Base-by-base conservation (phyloP, 192 early-diverging fungal genomes). In the Linnemannia elongata region DNA sequence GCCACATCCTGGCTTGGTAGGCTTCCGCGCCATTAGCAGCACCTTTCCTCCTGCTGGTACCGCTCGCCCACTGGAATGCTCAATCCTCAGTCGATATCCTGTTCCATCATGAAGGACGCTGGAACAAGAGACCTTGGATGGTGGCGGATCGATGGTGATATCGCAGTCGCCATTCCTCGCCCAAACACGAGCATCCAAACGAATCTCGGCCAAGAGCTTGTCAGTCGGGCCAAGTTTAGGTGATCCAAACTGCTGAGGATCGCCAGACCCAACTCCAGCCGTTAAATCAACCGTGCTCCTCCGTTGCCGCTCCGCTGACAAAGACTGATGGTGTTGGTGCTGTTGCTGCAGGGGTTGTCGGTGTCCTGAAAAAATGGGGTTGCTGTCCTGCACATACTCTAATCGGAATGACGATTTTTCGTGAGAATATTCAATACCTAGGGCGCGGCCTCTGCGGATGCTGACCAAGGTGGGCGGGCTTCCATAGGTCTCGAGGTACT, bases 91-190 rank as follows among this genome's bases (percentile, higher is more conserved):
- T 57, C 89, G 86, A 75, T 86, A 60, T 17, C 91, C 91, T 69
- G 82, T 87, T 12, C 77, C 82, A 72, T 92, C 91, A 54, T 86
- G 83, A 7, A 82, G 83, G 2, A 86, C 82, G 47, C 80, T 74
- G 7, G 70, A 75, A 5, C 85, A 88, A 38, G 75, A 75, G 1
- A 89, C 86, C 15, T 81, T 79, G 9, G 89, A 89, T 47, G 91
- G 91, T 15, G 91, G 91, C 7, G 91, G 91, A 49, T 92, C 91
- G 36, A 92, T 89, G 1, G 85, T 88, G 13, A 92, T 80, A 2
- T 77, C 79, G 41, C 87, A 90, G 18, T 88, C 84, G 2, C 79
- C 76, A 68, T 82, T 86, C 20, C 69, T 45, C 1, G 89, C 88
- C 84, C 88, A 88, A 0, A 69, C 63, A 30, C 81, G 80, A 22